Conservation (phyloP, 2,329 filamentous ascomycete genomes). For the Sporothrix globosa region DNA sequence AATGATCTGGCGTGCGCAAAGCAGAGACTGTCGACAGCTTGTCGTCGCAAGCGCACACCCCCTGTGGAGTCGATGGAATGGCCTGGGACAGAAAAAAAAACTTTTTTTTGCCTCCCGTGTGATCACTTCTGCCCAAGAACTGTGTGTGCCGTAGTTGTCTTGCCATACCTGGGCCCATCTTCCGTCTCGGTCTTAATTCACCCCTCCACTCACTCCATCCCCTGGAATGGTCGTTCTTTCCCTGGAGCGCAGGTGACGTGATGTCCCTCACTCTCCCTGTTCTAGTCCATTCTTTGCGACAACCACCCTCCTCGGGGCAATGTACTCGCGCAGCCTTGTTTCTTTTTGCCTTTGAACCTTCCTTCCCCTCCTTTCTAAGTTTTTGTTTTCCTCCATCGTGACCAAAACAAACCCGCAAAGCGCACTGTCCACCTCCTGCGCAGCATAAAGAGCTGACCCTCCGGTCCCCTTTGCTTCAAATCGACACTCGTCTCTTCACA, state of each 20-base stretch:
- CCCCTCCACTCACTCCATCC: background rate
- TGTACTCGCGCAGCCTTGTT: conserved; percentile 23
- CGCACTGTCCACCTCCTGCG: conserved; percentile 16
- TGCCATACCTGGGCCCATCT: conserved; percentile 13
- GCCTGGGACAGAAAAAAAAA: conserved; percentile 29
- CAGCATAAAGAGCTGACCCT: conserved; percentile 6
- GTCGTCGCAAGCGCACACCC: background rate
- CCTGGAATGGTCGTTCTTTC: conserved; percentile 21
- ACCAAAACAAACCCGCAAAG: conserved; percentile 22
- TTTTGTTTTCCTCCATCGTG: conserved; percentile 18
- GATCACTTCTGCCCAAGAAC: conserved; percentile 29
- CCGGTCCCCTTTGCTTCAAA: background rate
- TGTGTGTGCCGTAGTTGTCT: background rate
- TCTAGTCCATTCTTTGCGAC: background rate
- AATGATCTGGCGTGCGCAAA: conserved; percentile 7
- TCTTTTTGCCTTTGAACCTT: conserved; percentile 9
- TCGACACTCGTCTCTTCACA: background rate
- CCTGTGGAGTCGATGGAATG: conserved; percentile 19
- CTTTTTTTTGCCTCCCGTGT: conserved; percentile 32
- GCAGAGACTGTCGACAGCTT: conserved; percentile 11
- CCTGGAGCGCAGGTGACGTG: conserved; percentile 21
- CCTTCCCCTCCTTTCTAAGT: conserved; percentile 12
- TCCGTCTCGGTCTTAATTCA: conserved; percentile 4
- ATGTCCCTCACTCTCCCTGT: conserved; percentile 10
- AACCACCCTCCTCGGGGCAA: conserved; percentile 7